phyloP scores from a whole-genome alignment of 768 basidiomycete genomes.

The Phylloporus scabripes region DNA sequence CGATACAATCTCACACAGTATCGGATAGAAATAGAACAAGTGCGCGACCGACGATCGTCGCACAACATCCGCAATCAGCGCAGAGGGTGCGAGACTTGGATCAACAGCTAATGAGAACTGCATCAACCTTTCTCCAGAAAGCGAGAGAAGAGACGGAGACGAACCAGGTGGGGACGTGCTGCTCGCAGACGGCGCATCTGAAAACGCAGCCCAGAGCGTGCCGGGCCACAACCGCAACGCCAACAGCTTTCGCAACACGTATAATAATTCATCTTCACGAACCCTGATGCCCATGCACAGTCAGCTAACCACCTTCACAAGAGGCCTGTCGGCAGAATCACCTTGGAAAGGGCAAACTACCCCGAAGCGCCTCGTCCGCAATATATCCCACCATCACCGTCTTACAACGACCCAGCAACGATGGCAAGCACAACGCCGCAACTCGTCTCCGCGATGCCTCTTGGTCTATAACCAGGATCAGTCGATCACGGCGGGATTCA shows the following conservation, averaged over 20 bases:
- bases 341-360: constrained; percentile 85
- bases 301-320: neutral
- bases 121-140: neutral
- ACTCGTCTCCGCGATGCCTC: constrained; percentile 58
- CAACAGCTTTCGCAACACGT: constrained; percentile 73
- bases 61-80: constrained; percentile 63
- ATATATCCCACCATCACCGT: constrained; percentile 65
- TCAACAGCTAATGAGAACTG: constrained; percentile 32
- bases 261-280: constrained; percentile 85
- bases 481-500: neutral
- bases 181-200: constrained; percentile 55
- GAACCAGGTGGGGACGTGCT: constrained; percentile 55
- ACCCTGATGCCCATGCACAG: constrained; percentile 39
- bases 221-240: constrained; percentile 70
- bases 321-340: constrained; percentile 22
- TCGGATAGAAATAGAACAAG: constrained; percentile 80
- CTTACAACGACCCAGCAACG: constrained; percentile 73
- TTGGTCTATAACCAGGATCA: constrained; percentile 41
- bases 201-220: constrained; percentile 69
- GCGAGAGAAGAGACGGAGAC: constrained; percentile 10
- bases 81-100: constrained; percentile 41
- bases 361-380: constrained; percentile 81
- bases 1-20: constrained; percentile 75
- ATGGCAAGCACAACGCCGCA: constrained; percentile 66
- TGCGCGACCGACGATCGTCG: constrained; percentile 76